phyloP scores from a whole-genome alignment of 139 green algal species.

The Microglena sp. region DNA sequence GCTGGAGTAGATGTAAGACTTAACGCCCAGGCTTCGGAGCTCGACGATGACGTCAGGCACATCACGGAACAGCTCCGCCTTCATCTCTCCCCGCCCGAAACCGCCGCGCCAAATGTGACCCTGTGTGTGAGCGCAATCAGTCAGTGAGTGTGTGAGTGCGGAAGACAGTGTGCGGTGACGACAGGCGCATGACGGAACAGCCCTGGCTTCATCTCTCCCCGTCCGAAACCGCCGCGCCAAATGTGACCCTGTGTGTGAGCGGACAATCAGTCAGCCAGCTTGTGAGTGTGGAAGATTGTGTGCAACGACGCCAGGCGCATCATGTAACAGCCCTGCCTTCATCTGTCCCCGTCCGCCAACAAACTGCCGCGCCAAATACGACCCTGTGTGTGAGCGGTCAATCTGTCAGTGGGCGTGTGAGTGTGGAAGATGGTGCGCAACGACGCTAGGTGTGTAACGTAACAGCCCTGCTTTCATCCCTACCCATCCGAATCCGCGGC shows the following conservation, averaged over 20 bases:
- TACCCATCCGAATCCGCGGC: constrained; percentile 59
- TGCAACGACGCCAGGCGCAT: constrained; percentile 69
- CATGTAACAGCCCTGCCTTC: constrained; percentile 60
- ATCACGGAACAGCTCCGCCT: constrained; percentile 68
- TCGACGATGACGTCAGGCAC: constrained; percentile 62
- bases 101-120: constrained; percentile 63
- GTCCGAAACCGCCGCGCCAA: constrained; percentile 66
- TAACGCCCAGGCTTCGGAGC: constrained; percentile 61
- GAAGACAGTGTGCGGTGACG: constrained; percentile 32
- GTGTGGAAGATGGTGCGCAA: too few species aligned
- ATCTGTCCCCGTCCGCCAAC: constrained; percentile 50
- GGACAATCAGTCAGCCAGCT: too few species aligned
- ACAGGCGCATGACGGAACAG: constrained; percentile 77
- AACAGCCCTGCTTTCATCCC: constrained; percentile 66
- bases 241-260: constrained; percentile 37
- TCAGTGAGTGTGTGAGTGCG: too few species aligned
- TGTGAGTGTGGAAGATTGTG: not conserved
- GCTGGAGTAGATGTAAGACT: constrained; percentile 92
- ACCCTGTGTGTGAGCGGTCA: too few species aligned
- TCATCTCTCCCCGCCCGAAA: constrained; percentile 64
- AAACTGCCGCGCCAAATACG: constrained; percentile 73
- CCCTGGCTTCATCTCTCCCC: constrained; percentile 56
- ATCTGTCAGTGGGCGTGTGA: too few species aligned
- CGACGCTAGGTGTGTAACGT: constrained; percentile 65
- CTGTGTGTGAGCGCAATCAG: constrained; percentile 1